Conservation (phyloP, 176 grass and related monocot genomes). For the Oryza rufipogon region DNA sequence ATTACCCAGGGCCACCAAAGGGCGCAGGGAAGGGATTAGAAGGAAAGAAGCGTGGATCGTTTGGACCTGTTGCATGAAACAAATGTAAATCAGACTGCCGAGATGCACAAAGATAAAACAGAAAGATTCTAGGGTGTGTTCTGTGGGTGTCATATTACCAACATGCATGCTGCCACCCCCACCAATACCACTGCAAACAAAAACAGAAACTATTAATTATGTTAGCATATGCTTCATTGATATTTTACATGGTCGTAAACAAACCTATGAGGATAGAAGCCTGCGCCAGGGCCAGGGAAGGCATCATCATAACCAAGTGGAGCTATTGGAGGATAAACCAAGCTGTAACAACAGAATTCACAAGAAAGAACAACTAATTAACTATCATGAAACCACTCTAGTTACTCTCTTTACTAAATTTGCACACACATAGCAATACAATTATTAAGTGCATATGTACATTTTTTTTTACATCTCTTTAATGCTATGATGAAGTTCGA, state of each 20-base stretch:
- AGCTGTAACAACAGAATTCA: conserved; percentile 37
- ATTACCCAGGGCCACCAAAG: conserved; percentile 57
- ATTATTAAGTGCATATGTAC: neutral
- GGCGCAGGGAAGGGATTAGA: conserved; percentile 51
- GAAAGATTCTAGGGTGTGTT: neutral
- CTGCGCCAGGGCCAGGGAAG: conserved; percentile 73
- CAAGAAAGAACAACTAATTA: conserved; percentile 13
- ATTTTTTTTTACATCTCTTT: neutral
- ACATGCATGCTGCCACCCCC: conserved; percentile 74
- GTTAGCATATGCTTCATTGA: neutral
- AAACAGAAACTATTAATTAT: conserved; percentile 29
- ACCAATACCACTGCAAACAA: conserved; percentile 63
- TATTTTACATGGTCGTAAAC: conserved; percentile 17
- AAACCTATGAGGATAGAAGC: conserved; percentile 84
- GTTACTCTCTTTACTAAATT: neutral
- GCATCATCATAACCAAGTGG: conserved; percentile 69
- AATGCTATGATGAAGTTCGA: neutral
- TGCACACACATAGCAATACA: neutral
- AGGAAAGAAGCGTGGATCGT: conserved; percentile 82
- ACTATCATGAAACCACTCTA: conserved; percentile 2
- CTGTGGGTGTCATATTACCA: conserved; percentile 53
- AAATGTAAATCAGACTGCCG: neutral
- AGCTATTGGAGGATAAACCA: conserved; percentile 70
- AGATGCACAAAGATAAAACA: conserved; percentile 31
- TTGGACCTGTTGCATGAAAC: conserved; percentile 58